Evolutionary conservation across 345 rosid species (phyloP).

Genomic region (rapeseed (Brassica napus)): Da-Ae NC_063444.1:11494501-11495000

Average conservation of each 20-base stretch:
- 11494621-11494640: neutral
- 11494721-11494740: slow-evolving; percentile 17
- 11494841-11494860: neutral
- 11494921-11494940: slow-evolving; percentile 10
- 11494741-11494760: slow-evolving; percentile 17
- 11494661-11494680: neutral
- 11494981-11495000: slow-evolving; percentile 8
- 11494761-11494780: too few species aligned
- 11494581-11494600: neutral
- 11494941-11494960: slow-evolving; percentile 17
- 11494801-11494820: neutral
- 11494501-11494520: slow-evolving; percentile 17
- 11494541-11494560: neutral
- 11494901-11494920: neutral
- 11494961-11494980: slow-evolving; percentile 21
- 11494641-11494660: too few species aligned
- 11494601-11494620: too few species aligned
- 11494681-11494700: slow-evolving; percentile 28
- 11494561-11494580: neutral
- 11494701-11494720: slow-evolving; percentile 6
- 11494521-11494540: slow-evolving; percentile 8
- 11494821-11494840: neutral
- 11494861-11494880: slow-evolving; percentile 38
- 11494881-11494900: slow-evolving; percentile 9
- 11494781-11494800: neutral